phyloP scores from a whole-genome alignment of 441 rosid genomes.

The Dalechampia spathulata region DNA sequence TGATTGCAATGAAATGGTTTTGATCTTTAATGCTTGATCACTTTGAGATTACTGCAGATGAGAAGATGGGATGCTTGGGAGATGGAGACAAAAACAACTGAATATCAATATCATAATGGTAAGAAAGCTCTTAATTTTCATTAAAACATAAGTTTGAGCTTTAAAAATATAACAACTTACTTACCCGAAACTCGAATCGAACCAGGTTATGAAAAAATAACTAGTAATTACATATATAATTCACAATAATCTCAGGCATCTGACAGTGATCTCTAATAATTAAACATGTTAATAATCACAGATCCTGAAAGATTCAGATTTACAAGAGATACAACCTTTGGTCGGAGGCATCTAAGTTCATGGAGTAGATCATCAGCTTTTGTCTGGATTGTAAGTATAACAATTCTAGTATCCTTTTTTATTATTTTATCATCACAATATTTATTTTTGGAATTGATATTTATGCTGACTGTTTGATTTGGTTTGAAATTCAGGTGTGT shows the following conservation, averaged over 20 bases:
- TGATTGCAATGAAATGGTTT: too few species aligned
- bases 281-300: constrained; percentile 22
- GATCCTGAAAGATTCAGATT: constrained; percentile 95
- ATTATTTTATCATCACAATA: too few species aligned
- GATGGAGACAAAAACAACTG: constrained; percentile 66
- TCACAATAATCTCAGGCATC: not conserved
- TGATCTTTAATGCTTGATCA: too few species aligned
- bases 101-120: constrained; percentile 81
- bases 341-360: constrained; percentile 61
- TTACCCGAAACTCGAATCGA: too few species aligned
- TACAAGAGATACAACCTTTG: constrained; percentile 91
- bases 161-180: too few species aligned
- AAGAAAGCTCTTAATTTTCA: too few species aligned
- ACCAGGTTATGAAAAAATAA: too few species aligned
- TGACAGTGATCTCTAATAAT: not conserved
- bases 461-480: not conserved
- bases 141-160: too few species aligned
- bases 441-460: too few species aligned
- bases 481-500: constrained; percentile 57
- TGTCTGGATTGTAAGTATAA: constrained; percentile 76
- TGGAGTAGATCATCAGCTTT: constrained; percentile 64
- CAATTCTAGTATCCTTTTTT: too few species aligned
- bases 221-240: too few species aligned
- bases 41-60: constrained; percentile 55
- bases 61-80: constrained; percentile 90